phyloP scores from a whole-genome alignment of 139 green algal species.

The Trebouxia sp. region DNA sequence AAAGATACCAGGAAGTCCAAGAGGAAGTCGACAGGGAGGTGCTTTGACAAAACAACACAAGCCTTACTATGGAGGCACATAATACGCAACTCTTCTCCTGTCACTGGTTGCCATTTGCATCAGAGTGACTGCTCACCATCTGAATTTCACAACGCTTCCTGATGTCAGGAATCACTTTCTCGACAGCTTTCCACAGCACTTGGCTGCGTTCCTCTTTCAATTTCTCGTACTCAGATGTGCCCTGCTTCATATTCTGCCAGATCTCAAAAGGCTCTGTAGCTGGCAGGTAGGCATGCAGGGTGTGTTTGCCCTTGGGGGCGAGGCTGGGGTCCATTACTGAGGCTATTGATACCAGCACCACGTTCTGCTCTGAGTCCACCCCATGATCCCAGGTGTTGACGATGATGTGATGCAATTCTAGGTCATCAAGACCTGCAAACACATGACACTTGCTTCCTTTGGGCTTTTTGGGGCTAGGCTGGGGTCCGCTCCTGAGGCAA shows the following conservation, averaged over 20 bases:
- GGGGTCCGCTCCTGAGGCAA: too few relatives aligned
- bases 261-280: constrained; percentile 89
- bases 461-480: too few relatives aligned
- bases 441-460: background rate
- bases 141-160: constrained; percentile 67
- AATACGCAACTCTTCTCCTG: too few relatives aligned
- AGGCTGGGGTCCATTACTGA: constrained; percentile 76
- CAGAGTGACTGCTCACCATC: constrained; percentile 43
- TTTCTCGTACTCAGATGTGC: constrained; percentile 78
- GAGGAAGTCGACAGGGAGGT: background rate
- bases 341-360: constrained; percentile 90
- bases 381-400: constrained; percentile 88
- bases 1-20: background rate
- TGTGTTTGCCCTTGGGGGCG: constrained; percentile 81
- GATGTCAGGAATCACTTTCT: constrained; percentile 88
- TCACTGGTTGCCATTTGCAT: background rate
- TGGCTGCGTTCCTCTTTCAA: constrained; percentile 89
- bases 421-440: constrained; percentile 52
- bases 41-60: background rate
- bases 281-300: constrained; percentile 80
- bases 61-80: background rate
- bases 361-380: constrained; percentile 83
- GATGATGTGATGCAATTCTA: constrained; percentile 97
- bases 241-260: constrained; percentile 71
- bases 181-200: constrained; percentile 84